A percentile compares a stretch with the other conserved stretches of the same genome.
These are phyloP conservation scores for Cyclostephanos tholiformis DNA, from an alignment of 108 stramenopile species.

Conservation along the genomic window DNA sequence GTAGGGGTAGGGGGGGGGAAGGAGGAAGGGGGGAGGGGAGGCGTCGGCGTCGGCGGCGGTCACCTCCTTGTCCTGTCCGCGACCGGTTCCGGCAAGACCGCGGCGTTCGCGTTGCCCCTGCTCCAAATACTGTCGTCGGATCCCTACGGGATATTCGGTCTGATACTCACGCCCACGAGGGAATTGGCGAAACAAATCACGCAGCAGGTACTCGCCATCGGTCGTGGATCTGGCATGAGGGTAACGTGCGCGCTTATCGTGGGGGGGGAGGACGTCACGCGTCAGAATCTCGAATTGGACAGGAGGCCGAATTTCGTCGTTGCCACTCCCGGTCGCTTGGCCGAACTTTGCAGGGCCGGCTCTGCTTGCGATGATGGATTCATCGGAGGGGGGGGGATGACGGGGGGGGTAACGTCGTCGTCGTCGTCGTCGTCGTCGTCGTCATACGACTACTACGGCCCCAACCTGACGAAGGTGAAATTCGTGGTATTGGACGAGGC, in stretches of 20 bases:
- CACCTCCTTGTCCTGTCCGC: constrained; percentile 78
- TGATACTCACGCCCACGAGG: constrained; percentile 92
- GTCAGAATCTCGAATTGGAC: constrained; percentile 73
- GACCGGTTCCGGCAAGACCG: constrained; percentile 92
- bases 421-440: too few species aligned
- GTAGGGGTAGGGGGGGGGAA: neutral
- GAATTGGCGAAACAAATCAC: constrained; percentile 98
- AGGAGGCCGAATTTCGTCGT: constrained; percentile 93
- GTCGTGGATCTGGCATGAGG: constrained; percentile 71
- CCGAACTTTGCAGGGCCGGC: constrained; percentile 75
- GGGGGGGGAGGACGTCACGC: constrained; percentile 88
- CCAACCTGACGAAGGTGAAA: constrained; percentile 70
- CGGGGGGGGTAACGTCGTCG: too few species aligned
- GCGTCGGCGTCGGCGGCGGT: neutral
- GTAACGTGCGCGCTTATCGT: constrained; percentile 83
- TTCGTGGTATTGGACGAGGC: constrained; percentile 98
- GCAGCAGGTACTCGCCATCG: constrained; percentile 92
- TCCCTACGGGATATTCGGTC: constrained; percentile 92
- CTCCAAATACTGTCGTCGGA: constrained; percentile 80
- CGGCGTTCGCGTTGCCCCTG: constrained; percentile 91
- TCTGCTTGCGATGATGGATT: constrained; percentile 23
- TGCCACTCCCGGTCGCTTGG: constrained; percentile 94
- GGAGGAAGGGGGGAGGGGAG: neutral
- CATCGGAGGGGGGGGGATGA: constrained; percentile 37
- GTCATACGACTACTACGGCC: constrained; percentile 25